Evolutionary conservation across 441 rosid genomes (phyloP), one percentile per base, ranked within the genome.

Genomic region (Kokia cookei): DNA sequence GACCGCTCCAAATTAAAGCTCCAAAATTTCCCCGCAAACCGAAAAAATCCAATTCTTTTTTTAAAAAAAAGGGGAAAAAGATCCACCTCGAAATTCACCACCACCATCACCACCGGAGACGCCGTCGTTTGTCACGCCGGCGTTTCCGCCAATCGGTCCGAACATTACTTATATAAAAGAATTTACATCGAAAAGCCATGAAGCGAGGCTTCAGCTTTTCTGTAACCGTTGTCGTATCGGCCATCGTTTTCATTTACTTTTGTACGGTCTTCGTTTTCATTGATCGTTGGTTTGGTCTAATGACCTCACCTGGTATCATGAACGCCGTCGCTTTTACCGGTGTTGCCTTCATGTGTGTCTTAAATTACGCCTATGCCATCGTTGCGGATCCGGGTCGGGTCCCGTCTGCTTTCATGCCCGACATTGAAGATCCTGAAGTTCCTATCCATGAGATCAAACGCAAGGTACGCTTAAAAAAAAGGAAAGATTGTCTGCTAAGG

Each of bases 401-500:
- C 65, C 97, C 97, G 13, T 47, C 76, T 65, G 71, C 79, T 68
- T 94, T 84, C 86, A 62, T 81, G 86, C 98, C 98, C 12, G 93
- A 92, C 60, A 75, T 90, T 45, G 97, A 94, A 83, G 97, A 90
- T 72, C 78, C 86, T 9, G 72, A 82, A 67, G 79, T 77, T 78
- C 85, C 93, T 75, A 75, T 92, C 37, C 93, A 89, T 57, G 97
- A 93, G 90, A 94, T 92, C 88, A 94, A 94, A 78, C 93, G 98
- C 75, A 93, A 91, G 88, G 98, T 91, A 75, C 14, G n/a, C 29
- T 79, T 0, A 40, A 11, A 13, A 19, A 42, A 2, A 3, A 3
- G 4, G 1, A 43, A 45, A 3, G 3, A 13, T 12, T 48, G 71
- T 67, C 7, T 48, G 24, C 17, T 26, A 29, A 26, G 58, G 26